Percentiles rank a stretch among this genome's conserved stretches.
These are phyloP conservation scores for Rhynchospora breviuscula DNA, from an alignment of 176 grass and related monocot species.

Conservation along the genomic window DNA sequence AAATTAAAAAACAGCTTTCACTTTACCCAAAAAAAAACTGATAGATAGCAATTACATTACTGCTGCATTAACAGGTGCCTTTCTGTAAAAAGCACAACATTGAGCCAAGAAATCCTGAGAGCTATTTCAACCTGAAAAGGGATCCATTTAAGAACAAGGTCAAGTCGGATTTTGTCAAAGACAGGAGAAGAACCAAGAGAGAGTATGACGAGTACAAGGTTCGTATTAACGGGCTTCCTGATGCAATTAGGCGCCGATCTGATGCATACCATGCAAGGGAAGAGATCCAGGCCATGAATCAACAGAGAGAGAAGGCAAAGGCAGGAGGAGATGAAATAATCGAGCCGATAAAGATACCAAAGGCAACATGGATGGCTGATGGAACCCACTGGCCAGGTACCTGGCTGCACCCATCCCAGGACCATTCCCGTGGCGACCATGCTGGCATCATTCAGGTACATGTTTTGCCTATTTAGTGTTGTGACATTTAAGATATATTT, in stretches of 20 bases:
- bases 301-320: conserved; percentile 76
- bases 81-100: conserved; percentile 96
- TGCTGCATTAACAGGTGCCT: conserved; percentile 35
- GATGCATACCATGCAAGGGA: conserved; percentile 95
- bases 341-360: conserved; percentile 83
- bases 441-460: conserved; percentile 90
- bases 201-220: conserved; percentile 99
- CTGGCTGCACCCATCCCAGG: conserved; percentile 68
- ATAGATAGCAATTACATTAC: conserved; percentile 13
- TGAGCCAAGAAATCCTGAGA: conserved; percentile 95
- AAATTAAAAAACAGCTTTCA: not conserved
- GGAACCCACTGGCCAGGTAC: conserved; percentile 95
- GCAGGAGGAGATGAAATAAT: conserved; percentile 60
- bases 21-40: not conserved
- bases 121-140: conserved; percentile 77
- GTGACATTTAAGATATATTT: not conserved
- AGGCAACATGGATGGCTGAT: conserved; percentile 99
- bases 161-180: conserved; percentile 85
- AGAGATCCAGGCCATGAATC: conserved; percentile 92
- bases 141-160: conserved; percentile 97
- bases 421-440: conserved; percentile 72
- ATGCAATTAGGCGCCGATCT: conserved; percentile 79
- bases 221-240: conserved; percentile 78
- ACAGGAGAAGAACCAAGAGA: conserved; percentile 80
- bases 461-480: not conserved